Base-by-base conservation (phyloP, 148 eudicot genomes). In the Selenicereus undatus region DNA sequence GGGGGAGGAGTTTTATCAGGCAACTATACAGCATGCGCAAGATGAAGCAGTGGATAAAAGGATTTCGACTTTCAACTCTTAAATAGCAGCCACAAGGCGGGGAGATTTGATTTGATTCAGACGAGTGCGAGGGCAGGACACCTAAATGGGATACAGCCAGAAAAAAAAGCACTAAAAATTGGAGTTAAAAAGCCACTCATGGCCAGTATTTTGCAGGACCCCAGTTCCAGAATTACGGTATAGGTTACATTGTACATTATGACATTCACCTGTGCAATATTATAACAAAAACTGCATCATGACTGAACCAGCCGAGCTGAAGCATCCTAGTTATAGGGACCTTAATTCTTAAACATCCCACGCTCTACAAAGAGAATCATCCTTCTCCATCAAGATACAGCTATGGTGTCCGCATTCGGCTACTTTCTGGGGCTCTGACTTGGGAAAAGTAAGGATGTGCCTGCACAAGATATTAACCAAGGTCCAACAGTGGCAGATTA, bases 371-470 rank as follows among this genome's bases (percentile, higher is more conserved):
- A 12, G 14, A 48, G 52, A 48, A 48, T 11, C 78, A 45, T 42
- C 26, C 10, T 26, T 45, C 71, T 30, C 5, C 6, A 8, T 17
- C 0, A 72, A 65, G 64, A 29, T 11, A 68, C 16, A 2, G 66
- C 84, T 90, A 90, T 82, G 88, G 91, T 18, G 89, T 88, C 71
- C 97, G 86, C 90, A 87, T 92, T 86, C 98, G 87, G 87, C 96
- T 91, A 78, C 81, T 93, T 83, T 95, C 98, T 26, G 94, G 97
- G 79, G 98, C 97, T 84, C 97, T 82, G 65, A 95, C 98, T 88
- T 93, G 97, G 73, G 87, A 78, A 81, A 95, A 95, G 75, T 95
- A 95, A 26, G 94, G 94, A 86, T 93, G 97, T 32, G 91, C 94
- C 98, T 95, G 45, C 78, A 51, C 73, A 56, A 26, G 62, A 26